Conservation (phyloP, 495 filamentous ascomycete genomes). For the Neurospora discreta region DNA sequence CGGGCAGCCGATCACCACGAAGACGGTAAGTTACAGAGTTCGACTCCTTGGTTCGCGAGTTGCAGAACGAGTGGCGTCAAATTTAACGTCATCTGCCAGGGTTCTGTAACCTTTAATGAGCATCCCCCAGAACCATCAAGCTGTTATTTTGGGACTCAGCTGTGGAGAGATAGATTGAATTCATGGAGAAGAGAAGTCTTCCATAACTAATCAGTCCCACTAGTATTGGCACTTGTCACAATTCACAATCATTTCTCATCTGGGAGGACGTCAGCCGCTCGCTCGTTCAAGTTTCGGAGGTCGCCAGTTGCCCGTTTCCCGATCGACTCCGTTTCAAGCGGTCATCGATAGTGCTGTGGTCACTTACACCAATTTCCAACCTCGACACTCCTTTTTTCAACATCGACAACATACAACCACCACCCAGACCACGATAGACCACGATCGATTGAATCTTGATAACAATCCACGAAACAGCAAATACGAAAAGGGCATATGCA, state of each 20-base stretch:
- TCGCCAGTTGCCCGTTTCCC: background rate
- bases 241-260: background rate
- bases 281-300: background rate
- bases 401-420: background rate
- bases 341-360: background rate
- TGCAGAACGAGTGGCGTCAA: slow-evolving; percentile 1
- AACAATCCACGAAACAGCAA: background rate
- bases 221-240: background rate
- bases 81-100: slow-evolving; percentile 3
- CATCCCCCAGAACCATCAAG: background rate
- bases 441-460: background rate
- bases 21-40: background rate
- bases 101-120: background rate
- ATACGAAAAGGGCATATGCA: background rate
- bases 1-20: background rate
- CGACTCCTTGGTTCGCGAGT: background rate
- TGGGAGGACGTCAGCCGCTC: background rate
- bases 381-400: background rate
- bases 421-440: background rate
- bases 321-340: background rate
- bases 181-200: background rate
- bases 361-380: background rate
- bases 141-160: background rate
- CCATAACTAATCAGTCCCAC: background rate
- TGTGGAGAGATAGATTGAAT: background rate